phyloP scores from a whole-genome alignment of 2,329 filamentous ascomycete species.

The Sclerotinia spermophila region DNA sequence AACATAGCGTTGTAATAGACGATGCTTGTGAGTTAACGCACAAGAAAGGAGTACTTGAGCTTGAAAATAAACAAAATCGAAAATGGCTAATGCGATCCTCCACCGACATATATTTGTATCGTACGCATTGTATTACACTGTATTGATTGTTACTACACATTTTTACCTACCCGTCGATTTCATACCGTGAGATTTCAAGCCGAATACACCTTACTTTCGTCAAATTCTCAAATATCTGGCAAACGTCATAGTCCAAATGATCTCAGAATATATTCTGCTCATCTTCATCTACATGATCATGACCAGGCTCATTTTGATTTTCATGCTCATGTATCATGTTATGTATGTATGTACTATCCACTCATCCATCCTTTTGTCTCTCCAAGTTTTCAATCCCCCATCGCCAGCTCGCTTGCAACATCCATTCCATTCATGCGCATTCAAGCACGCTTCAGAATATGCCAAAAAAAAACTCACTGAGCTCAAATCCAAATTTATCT shows the following conservation, averaged over 20 bases:
- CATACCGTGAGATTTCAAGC: background rate
- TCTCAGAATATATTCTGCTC: background rate
- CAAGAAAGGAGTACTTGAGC: background rate
- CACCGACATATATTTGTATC: too few relatives aligned
- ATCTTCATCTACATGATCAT: too few relatives aligned
- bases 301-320: background rate
- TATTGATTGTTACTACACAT: background rate
- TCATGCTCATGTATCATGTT: background rate
- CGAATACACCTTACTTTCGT: background rate
- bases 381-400: background rate
- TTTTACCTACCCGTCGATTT: background rate
- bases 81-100: background rate
- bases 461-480: background rate
- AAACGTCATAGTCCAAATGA: background rate
- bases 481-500: background rate
- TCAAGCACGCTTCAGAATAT: background rate
- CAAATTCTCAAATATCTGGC: background rate
- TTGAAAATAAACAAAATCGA: too few relatives aligned
- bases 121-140: fast-evolving
- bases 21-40: background rate
- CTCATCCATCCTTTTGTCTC: background rate
- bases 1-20: background rate
- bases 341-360: background rate
- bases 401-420: background rate
- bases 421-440: background rate